Evolutionary conservation across 2,329 filamentous ascomycete genomes (phyloP).

Genomic region (Fusarium praegraminearum): DNA sequence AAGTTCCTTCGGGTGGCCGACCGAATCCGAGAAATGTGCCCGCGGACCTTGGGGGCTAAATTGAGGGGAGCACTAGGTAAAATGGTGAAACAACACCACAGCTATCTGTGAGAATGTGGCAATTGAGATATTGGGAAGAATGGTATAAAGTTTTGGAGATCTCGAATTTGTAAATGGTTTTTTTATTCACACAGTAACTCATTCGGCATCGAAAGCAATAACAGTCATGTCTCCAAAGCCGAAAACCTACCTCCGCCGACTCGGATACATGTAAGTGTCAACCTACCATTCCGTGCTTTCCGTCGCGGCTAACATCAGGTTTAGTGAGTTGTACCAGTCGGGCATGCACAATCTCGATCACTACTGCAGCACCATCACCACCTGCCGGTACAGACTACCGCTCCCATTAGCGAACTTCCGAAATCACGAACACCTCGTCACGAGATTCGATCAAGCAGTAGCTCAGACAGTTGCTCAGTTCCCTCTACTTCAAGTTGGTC

Average conservation of each 20-base stretch:
- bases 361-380: constrained; percentile 10
- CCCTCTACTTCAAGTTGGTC: background rate
- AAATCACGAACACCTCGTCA: background rate
- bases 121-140: background rate
- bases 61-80: background rate
- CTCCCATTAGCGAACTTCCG: background rate
- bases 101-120: background rate
- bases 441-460: background rate
- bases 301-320: background rate
- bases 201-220: background rate
- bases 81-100: background rate
- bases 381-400: constrained; percentile 10
- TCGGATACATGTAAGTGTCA: constrained; percentile 10
- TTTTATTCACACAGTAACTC: background rate
- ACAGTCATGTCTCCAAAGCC: constrained; percentile 1
- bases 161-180: no score
- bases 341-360: background rate
- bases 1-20: constrained; percentile 1
- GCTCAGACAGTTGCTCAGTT: background rate
- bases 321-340: constrained; percentile 16
- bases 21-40: background rate
- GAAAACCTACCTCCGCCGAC: constrained; percentile 8
- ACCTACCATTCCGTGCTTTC: rapidly evolving
- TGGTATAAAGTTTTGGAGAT: background rate
- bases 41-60: background rate